Evolutionary conservation across 2,329 filamentous ascomycete species (phyloP).

Genomic region (Daldinia sp.): DNA sequence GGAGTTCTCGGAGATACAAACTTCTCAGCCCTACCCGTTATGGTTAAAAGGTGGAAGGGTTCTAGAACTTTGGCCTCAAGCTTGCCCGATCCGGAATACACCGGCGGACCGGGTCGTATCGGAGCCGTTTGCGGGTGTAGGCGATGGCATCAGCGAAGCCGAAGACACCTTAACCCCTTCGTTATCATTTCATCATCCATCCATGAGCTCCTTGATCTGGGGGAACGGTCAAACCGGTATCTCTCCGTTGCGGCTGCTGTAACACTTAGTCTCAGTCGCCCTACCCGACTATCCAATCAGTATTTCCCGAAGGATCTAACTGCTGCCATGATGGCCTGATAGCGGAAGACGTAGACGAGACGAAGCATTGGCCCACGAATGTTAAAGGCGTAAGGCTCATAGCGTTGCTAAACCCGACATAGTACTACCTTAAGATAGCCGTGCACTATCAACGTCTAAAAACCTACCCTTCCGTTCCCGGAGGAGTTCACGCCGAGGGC

Average conservation of each 20-base stretch:
- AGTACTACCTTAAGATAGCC: not conserved
- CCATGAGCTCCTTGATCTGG: slow-evolving; percentile 8
- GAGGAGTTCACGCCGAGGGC: not conserved
- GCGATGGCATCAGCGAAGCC: slow-evolving; percentile 12
- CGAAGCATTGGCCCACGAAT: slow-evolving; percentile 14
- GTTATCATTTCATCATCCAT: slow-evolving; percentile 8
- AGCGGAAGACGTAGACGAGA: slow-evolving; percentile 19
- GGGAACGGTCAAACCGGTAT: slow-evolving; percentile 15
- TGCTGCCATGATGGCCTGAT: slow-evolving; percentile 25
- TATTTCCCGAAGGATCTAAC: slow-evolving; percentile 13
- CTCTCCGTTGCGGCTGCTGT: slow-evolving; percentile 16
- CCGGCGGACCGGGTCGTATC: slow-evolving; percentile 34
- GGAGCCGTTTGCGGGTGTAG: slow-evolving; percentile 23
- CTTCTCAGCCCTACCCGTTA: slow-evolving; percentile 30
- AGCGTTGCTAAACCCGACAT: not conserved
- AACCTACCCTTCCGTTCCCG: slow-evolving; percentile 1
- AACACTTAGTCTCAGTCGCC: slow-evolving; percentile 19
- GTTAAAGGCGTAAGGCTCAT: slow-evolving; percentile 2
- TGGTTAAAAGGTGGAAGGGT: slow-evolving; percentile 20
- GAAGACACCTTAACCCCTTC: slow-evolving; percentile 20
- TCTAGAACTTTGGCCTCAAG: slow-evolving; percentile 18
- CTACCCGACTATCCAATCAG: slow-evolving; percentile 25
- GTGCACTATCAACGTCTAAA: not conserved
- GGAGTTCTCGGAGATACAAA: slow-evolving; percentile 17
- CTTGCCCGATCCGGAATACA: slow-evolving; percentile 38